Evolutionary conservation across 768 basidiomycete genomes (phyloP), one percentile per base, ranked within the genome.

Genomic region (Phlebiopsis flavidoalba): DNA sequence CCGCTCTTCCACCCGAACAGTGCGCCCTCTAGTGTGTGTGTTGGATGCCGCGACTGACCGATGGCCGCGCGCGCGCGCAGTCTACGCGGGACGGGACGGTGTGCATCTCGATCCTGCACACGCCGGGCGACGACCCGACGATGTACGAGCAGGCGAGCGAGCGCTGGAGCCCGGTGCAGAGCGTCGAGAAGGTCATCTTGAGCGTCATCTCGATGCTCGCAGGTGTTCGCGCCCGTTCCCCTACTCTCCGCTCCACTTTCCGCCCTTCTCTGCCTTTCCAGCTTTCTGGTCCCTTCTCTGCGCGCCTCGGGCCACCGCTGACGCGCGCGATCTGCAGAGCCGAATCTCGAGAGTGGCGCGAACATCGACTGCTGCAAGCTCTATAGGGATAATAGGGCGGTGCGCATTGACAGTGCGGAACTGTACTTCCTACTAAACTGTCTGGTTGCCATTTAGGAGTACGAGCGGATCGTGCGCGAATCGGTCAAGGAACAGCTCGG

Each of bases 81-180:
- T 98, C 66, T 99, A 99, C 74, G 80, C 95, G 2, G n/a, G 94
- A 95, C 68, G 97, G 97, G 21, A 95, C 84, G 53, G 96, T 99
- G 54, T 99, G 97, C 78, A 98, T 99, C 68, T 98, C 95, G 0
- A 99, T 99, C 70, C 76, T 99, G 22, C 97, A 99, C 71, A 89
- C 93, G 0, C 97, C 95, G 0, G 92, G 91, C 8, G 92, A 93
- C 69, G 91, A 93, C 65, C 92, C 92, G 17, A 89, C 87, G 60
- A 89, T 92, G 81, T 98, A 98, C 72, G 96, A 99, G 72, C 85
- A 89, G 66, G 93, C 95, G 0, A 93, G 91, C 19, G 97, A 99
- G 70, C 83, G 97, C 43, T 99, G 97, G 97, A 93, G 91, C 60
- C 97, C 97, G n/a, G 96, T 98, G 0, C 96, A 98, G 75, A 93